Evolutionary conservation across 805 yeast genomes (phyloP).

Genomic region (Yamadazyma sp.): DNA sequence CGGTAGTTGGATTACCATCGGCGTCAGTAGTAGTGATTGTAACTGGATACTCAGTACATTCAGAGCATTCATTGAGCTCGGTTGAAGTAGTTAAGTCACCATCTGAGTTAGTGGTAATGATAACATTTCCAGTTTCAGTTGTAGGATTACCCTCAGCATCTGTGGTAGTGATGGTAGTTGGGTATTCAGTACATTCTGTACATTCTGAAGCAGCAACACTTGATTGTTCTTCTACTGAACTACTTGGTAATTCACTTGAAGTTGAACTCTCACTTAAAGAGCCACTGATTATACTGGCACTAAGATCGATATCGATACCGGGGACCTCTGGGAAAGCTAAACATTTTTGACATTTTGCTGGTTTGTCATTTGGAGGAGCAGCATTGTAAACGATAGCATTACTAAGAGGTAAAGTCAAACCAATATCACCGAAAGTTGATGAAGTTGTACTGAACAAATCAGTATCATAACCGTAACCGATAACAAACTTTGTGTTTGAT

Average conservation of each 20-base stretch:
- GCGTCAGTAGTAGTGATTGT: slow-evolving; percentile 12
- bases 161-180: no score
- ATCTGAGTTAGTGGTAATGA: slow-evolving; percentile 4
- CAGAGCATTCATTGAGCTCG: slow-evolving; percentile 2
- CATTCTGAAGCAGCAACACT: no score
- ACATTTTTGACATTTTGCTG: slow-evolving; percentile 14
- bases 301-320: slow-evolving; percentile 6
- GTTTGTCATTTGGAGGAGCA: slow-evolving; percentile 13
- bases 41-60: slow-evolving; percentile 10
- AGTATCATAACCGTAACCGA: slow-evolving; percentile 20
- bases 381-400: slow-evolving; percentile 13
- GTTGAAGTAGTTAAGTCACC: slow-evolving; percentile 2
- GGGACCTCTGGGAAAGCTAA: slow-evolving; percentile 11
- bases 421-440: slow-evolving; percentile 12
- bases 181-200: slow-evolving; percentile 4
- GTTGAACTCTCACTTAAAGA: slow-evolving; percentile 5
- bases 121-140: slow-evolving; percentile 3
- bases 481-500: slow-evolving; percentile 8
- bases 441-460: slow-evolving; percentile 6
- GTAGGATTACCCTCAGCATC: slow-evolving; percentile 1
- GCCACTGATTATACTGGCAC: background rate
- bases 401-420: slow-evolving; percentile 8
- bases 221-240: background rate
- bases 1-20: slow-evolving; percentile 6
- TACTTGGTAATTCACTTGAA: slow-evolving; percentile 3